These are phyloP conservation scores for Arthroderma sp. DNA, from an alignment of 2,329 filamentous ascomycete genomes.

Conservation along the genomic window DNA sequence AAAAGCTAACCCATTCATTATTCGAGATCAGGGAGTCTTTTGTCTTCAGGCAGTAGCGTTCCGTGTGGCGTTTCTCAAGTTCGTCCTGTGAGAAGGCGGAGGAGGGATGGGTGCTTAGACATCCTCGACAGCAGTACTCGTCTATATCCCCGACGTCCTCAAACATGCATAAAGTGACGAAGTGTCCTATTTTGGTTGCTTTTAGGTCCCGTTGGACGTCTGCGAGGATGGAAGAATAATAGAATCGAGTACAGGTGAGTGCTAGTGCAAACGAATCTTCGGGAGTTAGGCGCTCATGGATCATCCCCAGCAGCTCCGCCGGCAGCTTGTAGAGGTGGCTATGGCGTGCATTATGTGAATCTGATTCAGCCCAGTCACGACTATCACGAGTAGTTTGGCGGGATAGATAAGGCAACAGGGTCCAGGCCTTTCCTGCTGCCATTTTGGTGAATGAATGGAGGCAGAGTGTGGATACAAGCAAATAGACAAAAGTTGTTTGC, in stretches of 20 bases:
- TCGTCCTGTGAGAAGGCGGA: not conserved
- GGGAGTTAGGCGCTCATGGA: not conserved
- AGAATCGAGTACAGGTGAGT: slow-evolving; percentile 9
- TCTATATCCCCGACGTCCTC: slow-evolving; percentile 4
- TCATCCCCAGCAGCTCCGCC: not conserved
- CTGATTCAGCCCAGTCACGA: not conserved
- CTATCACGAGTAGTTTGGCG: not conserved
- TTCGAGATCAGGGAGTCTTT: not conserved
- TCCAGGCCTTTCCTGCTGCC: not conserved
- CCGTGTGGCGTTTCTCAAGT: not conserved
- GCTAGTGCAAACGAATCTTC: not conserved
- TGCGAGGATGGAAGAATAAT: not conserved
- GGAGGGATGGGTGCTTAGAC: not conserved
- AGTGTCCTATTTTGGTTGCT: not conserved
- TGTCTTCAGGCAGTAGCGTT: not conserved
- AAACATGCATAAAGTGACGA: slow-evolving; percentile 3
- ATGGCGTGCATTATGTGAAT: not conserved
- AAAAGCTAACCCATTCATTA: not conserved
- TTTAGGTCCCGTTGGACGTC: not conserved
- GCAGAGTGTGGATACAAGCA: not conserved
- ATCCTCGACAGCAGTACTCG: slow-evolving; percentile 3
- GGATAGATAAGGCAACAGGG: not conserved
- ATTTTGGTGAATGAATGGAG: not conserved
- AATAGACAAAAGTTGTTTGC: not conserved
- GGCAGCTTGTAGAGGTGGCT: slow-evolving; percentile 7